These are phyloP conservation scores for Phytophthora meadii DNA, from an alignment of 352 stramenopile species.

Conservation along the genomic window DNA sequence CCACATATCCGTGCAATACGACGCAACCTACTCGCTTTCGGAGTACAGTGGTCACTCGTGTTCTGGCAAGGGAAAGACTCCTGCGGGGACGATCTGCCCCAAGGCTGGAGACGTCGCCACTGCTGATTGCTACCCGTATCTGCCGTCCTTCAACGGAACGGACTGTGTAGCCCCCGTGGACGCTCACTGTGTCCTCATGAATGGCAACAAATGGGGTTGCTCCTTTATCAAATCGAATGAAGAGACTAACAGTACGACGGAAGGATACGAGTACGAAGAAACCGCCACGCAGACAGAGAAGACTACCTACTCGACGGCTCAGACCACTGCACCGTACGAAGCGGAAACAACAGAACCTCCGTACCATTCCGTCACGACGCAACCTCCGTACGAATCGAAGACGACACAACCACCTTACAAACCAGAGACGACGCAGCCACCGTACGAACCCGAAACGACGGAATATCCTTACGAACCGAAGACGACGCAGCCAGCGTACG, in stretches of 20 bases:
- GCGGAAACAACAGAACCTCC: too few species aligned
- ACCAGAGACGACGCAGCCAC: too few species aligned
- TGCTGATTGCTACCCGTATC: too few species aligned
- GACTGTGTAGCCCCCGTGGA: slow-evolving; percentile 24
- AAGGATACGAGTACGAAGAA: background rate
- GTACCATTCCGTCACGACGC: too few species aligned
- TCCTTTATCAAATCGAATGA: too few species aligned
- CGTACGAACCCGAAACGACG: too few species aligned
- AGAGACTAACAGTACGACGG: too few species aligned
- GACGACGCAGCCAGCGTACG: too few species aligned
- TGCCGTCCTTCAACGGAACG: slow-evolving; percentile 5
- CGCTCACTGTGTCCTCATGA: slow-evolving; percentile 23
- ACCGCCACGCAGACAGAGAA: background rate
- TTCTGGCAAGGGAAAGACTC: slow-evolving; percentile 16
- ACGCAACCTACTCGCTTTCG: slow-evolving; percentile 26
- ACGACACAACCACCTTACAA: too few species aligned
- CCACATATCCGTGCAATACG: slow-evolving; percentile 22
- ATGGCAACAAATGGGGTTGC: slow-evolving; percentile 19
- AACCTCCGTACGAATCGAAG: too few species aligned
- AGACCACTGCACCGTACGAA: too few species aligned
- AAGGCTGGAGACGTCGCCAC: slow-evolving; percentile 29
- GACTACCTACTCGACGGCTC: background rate
- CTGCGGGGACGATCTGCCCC: slow-evolving; percentile 16
- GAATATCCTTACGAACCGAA: too few species aligned
- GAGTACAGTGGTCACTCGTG: slow-evolving; percentile 23